phyloP scores from a whole-genome alignment of 768 basidiomycete genomes.

The Crucibulum laeve region DNA sequence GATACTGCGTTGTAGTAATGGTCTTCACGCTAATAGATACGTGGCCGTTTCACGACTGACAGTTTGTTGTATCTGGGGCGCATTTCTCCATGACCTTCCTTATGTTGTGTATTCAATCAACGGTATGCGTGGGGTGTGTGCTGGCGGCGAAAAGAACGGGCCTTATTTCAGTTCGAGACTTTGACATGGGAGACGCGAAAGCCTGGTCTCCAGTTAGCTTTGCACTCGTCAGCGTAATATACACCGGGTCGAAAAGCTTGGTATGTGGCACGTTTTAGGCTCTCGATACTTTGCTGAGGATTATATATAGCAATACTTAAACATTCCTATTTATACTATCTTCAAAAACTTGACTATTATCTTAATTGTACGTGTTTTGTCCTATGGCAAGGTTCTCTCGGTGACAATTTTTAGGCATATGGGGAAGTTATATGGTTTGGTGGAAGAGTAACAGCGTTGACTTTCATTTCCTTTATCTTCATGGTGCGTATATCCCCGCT shows the following conservation, averaged over 20 bases:
- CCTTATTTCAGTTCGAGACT: slow-evolving; percentile 80
- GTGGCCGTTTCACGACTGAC: background rate
- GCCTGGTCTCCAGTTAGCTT: slow-evolving; percentile 94
- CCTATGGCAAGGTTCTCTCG: slow-evolving; percentile 1
- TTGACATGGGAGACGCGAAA: slow-evolving; percentile 80
- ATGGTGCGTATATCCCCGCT: slow-evolving; percentile 56
- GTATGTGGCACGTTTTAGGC: slow-evolving; percentile 43
- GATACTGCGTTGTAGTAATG: background rate
- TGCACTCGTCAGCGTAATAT: slow-evolving; percentile 90
- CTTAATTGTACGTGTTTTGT: slow-evolving; percentile 66
- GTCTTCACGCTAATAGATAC: background rate
- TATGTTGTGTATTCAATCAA: slow-evolving; percentile 85
- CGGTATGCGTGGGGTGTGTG: slow-evolving; percentile 83
- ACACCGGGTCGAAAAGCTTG: slow-evolving; percentile 95
- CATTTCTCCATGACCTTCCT: slow-evolving; percentile 98
- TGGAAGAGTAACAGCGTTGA: slow-evolving; percentile 81
- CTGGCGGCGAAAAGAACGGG: slow-evolving; percentile 65
- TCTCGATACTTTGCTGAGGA: slow-evolving; percentile 1
- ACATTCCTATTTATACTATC: slow-evolving; percentile 97
- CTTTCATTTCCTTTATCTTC: slow-evolving; percentile 83
- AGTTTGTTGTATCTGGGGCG: slow-evolving; percentile 94
- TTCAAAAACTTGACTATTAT: slow-evolving; percentile 99
- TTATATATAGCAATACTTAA: slow-evolving; percentile 82
- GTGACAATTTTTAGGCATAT: slow-evolving; percentile 62
- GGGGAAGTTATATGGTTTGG: slow-evolving; percentile 98